phyloP scores from a whole-genome alignment of 805 yeast genomes.

The Saccharomycopsis fodiens region DNA sequence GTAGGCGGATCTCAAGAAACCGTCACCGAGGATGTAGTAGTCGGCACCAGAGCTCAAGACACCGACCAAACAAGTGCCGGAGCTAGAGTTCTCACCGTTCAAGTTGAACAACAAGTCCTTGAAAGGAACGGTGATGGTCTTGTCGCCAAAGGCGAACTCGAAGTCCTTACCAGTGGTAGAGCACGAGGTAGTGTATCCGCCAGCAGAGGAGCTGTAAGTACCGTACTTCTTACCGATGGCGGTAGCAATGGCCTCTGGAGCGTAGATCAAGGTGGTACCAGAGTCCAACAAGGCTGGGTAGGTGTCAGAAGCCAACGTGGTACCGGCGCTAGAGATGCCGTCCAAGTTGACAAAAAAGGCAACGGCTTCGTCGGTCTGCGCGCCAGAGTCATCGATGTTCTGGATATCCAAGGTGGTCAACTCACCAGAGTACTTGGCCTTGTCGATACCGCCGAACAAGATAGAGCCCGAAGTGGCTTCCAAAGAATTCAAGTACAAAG shows the following conservation, averaged over 20 bases:
- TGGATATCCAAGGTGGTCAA: constrained; percentile 27
- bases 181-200: constrained; percentile 45
- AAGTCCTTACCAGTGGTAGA: constrained; percentile 29
- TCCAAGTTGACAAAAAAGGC: constrained; percentile 18
- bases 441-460: constrained; percentile 51
- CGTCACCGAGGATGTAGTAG: constrained; percentile 9
- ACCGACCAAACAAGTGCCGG: constrained; percentile 10
- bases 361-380: constrained; percentile 7
- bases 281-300: constrained; percentile 38
- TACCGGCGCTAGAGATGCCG: constrained; percentile 23
- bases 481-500: constrained; percentile 36
- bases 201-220: constrained; percentile 32
- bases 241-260: constrained; percentile 31
- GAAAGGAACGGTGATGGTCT: constrained; percentile 43
- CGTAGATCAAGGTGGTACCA: constrained; percentile 38
- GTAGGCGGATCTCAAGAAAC: constrained; percentile 12
- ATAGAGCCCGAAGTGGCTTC: constrained; percentile 29
- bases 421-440: constrained; percentile 38
- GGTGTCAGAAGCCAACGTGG: constrained; percentile 21
- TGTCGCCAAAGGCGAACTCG: constrained; percentile 51
- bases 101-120: constrained; percentile 25
- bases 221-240: constrained; percentile 18
- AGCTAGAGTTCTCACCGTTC: constrained; percentile 21
- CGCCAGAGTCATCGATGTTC: constrained; percentile 17
- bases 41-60: constrained; percentile 5